A percentile compares a stretch with the other conserved stretches of the same genome.
Conservation (phyloP, 495 filamentous ascomycete genomes). For the Aspergillus campestris region DNA sequence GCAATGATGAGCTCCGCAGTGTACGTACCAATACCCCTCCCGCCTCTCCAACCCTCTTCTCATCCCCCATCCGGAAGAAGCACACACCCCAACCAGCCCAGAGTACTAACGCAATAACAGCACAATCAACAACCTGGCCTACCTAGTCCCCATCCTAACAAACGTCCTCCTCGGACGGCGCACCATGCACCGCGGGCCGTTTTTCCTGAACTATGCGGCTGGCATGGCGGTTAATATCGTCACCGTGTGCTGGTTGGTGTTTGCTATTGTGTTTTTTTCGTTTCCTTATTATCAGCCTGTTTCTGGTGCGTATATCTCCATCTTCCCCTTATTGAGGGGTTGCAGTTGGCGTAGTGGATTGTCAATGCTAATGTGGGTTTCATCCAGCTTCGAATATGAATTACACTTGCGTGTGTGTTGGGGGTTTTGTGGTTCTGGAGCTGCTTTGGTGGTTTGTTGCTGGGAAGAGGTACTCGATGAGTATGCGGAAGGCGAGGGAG, state of each 20-base stretch:
- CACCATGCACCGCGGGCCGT: conserved; percentile 29
- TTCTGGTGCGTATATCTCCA: conserved; percentile 12
- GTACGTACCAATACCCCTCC: conserved; percentile 8
- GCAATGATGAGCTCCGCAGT: conserved; percentile 56
- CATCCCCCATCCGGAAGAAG: neutral
- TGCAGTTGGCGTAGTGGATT: neutral
- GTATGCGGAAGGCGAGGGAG: conserved; percentile 18
- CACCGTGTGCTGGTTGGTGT: conserved; percentile 25
- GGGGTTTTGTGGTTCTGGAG: conserved; percentile 42
- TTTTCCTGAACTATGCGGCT: conserved; percentile 15
- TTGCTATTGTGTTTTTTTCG: conserved; percentile 58
- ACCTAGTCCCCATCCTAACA: conserved; percentile 26
- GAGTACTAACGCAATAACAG: conserved; percentile 10
- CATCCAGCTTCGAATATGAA: conserved; percentile 52
- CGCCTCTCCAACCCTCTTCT: neutral
- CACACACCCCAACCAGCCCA: neutral
- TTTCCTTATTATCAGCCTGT: conserved; percentile 57
- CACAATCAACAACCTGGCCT: conserved; percentile 31
- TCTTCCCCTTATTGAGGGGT: too few relatives aligned
- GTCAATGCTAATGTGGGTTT: neutral
- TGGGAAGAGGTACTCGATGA: conserved; percentile 24
- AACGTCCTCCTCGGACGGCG: conserved; percentile 24
- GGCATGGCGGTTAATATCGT: conserved; percentile 31
- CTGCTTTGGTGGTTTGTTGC: conserved; percentile 31
- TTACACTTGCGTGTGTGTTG: conserved; percentile 58